Percentiles rank a stretch among this genome's conserved stretches.
phyloP scores from a whole-genome alignment of 208 protist species.

The Vickermania ingenoplastis region DNA sequence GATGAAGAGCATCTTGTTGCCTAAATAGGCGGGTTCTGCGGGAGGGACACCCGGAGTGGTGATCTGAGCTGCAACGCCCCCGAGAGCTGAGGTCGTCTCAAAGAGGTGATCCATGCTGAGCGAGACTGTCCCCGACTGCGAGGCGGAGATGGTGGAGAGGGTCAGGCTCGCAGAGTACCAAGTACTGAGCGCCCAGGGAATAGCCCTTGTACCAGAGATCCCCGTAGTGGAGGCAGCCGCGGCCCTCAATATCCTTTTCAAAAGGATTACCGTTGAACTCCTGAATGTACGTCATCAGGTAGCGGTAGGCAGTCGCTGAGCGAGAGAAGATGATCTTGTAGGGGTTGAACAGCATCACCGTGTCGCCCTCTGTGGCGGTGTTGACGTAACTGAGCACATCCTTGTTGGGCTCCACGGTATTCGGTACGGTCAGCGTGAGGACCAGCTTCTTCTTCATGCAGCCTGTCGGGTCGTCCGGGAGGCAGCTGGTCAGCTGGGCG shows the following conservation, averaged over 20 bases:
- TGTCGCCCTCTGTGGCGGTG: background rate
- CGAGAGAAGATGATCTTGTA: background rate
- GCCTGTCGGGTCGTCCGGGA: background rate
- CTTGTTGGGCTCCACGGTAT: background rate
- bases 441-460: background rate
- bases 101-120: background rate
- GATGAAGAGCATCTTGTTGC: slow-evolving; percentile 21
- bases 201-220: slow-evolving; percentile 28
- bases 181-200: slow-evolving; percentile 4
- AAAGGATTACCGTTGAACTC: background rate
- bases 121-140: background rate
- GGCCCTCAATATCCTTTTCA: background rate
- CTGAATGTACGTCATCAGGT: background rate
- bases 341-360: background rate
- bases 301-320: background rate
- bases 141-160: background rate
- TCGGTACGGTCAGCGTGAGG: background rate
- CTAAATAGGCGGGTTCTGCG: background rate
- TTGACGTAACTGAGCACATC: background rate
- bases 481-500: background rate
- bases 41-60: background rate
- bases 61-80: background rate
- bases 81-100: background rate
- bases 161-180: slow-evolving; percentile 17
- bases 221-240: slow-evolving; percentile 19